A percentile compares a stretch with the other conserved stretches of the same genome.
phyloP scores from a whole-genome alignment of 345 rosid species.

The Eutrema yunnanense region DNA sequence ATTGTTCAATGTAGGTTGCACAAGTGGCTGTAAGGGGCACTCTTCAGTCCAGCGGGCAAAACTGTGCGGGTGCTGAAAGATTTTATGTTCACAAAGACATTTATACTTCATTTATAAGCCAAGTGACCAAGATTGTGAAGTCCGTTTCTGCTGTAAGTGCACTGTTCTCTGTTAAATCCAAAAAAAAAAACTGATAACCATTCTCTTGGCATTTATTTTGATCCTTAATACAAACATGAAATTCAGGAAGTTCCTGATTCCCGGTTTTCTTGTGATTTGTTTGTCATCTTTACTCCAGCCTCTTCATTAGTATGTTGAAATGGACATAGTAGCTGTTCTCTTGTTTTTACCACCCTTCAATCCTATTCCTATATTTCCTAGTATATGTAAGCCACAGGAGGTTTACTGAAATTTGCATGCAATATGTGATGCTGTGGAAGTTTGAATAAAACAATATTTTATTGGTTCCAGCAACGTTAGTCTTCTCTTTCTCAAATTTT shows the following conservation, averaged over 20 bases:
- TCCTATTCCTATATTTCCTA: background rate
- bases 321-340: background rate
- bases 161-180: background rate
- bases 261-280: background rate
- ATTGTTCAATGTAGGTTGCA: slow-evolving; percentile 59
- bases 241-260: background rate
- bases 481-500: slow-evolving; percentile 2
- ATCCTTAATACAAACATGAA: background rate
- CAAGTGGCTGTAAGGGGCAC: slow-evolving; percentile 89
- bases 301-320: background rate
- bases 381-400: background rate
- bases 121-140: slow-evolving; percentile 75
- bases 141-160: slow-evolving; percentile 87
- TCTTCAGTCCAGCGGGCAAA: slow-evolving; percentile 98
- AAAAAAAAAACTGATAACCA: background rate
- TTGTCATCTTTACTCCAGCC: background rate
- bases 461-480: background rate
- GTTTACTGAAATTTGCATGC: background rate
- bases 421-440: background rate
- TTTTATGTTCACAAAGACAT: slow-evolving; percentile 86
- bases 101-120: slow-evolving; percentile 67
- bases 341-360: background rate
- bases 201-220: background rate
- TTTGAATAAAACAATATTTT: background rate
- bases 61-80: slow-evolving; percentile 99